Conservation (phyloP, 2,329 filamentous ascomycete genomes). For the Penicillium palitans region DNA sequence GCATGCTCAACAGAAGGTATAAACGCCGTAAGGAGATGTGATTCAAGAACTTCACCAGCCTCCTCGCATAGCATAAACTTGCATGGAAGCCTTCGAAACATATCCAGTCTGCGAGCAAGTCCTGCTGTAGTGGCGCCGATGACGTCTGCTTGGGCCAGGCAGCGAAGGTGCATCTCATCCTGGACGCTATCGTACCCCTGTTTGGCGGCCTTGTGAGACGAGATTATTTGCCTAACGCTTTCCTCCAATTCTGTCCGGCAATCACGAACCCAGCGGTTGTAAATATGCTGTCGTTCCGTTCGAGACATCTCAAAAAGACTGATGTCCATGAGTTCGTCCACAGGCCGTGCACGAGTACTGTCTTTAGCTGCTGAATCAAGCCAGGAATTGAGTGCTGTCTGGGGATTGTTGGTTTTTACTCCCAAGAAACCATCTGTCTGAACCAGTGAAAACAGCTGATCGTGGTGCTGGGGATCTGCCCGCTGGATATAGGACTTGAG, state of each 20-base stretch:
- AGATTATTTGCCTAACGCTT: not conserved
- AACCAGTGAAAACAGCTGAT: constrained; percentile 4
- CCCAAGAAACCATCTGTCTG: not conserved
- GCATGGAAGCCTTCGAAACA: constrained; percentile 46
- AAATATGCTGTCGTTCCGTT: constrained; percentile 1
- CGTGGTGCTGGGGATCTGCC: not conserved
- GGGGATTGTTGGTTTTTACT: not conserved
- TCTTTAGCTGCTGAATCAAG: not conserved
- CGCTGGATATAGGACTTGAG: constrained; percentile 12
- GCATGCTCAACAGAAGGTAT: constrained; percentile 45
- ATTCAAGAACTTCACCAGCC: constrained; percentile 46
- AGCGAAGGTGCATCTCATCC: constrained; percentile 31
- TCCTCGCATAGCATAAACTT: constrained; percentile 48
- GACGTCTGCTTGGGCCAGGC: constrained; percentile 45
- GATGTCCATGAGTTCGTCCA: not conserved
- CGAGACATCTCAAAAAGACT: constrained; percentile 1
- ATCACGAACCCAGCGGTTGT: not conserved
- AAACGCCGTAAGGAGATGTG: constrained; percentile 44
- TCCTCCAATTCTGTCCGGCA: not conserved
- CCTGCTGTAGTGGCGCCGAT: constrained; percentile 58
- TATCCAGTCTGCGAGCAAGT: constrained; percentile 48
- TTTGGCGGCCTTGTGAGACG: not conserved
- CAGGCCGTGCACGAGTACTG: not conserved
- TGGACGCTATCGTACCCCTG: constrained; percentile 11
- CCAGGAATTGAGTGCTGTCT: not conserved